Evolutionary conservation across 2,329 filamentous ascomycete genomes (phyloP), one percentile per base, ranked within the genome.

Genomic region (Botrytis byssoidea): DNA sequence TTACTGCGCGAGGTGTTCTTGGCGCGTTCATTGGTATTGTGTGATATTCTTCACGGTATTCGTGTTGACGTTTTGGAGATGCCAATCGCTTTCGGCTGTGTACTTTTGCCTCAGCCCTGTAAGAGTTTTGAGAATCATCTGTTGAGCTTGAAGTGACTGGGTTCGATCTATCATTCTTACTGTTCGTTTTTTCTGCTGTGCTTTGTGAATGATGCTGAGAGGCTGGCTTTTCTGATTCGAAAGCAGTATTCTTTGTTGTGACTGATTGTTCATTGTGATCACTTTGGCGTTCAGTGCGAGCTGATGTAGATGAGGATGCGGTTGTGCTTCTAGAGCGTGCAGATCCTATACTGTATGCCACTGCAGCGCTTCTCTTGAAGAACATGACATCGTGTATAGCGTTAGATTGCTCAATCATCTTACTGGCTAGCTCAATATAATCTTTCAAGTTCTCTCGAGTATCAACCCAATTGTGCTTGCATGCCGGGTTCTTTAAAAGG

Each of bases 391-490:
- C 74, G 18, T 74, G 59, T 48, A 77, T 57, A 20, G 57, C 71
- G 29, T 74, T 75, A 3, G 79, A 77, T 55, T 78, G 74, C 22
- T 76, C 74, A 14, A 79, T 79, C 78, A 80, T 80, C 10, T 59
- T 63, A n/a, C 74, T 71, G 14, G 78, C 76, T 20, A 77, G 35
- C 25, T 76, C 73, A 29, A 78, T 70, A 48, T 79, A 80, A 35
- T 73, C 61, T 59, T 74, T 73, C 4, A 80, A 46, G 18, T 75
- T 67, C 7, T 68, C 48, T 51, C 77, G 72, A 22, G 75, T 74
- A 55, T 70, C 68, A 12, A 68, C 4, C 77, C 78, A 80, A 20
- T 73, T 77, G 48, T 79, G 75, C 44, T 74, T 77, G 10, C 72
- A 75, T 7, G 68, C 68, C 10, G 74, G 70, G 55, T 74, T 70